Base-by-base conservation (phyloP, 2,329 filamentous ascomycete species). In the Trematosphaeria pertusa region DNA sequence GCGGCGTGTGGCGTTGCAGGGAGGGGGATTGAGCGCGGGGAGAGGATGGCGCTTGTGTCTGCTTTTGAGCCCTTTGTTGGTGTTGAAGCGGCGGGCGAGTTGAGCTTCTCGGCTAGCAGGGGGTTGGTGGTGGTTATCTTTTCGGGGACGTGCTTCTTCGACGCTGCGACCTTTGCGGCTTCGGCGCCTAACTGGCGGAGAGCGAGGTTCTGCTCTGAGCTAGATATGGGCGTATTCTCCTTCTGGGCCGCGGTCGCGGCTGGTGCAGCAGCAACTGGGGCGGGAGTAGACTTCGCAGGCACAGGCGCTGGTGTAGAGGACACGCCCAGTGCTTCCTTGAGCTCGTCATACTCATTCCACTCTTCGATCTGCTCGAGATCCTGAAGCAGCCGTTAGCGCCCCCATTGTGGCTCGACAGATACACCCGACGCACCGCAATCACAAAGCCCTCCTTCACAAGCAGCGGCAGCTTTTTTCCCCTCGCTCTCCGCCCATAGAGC, bases 261-360 rank as follows among this genome's bases (percentile, higher is more conserved):
- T 26, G 50, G 24, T 7, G 54, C 52, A 7, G 59, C 34, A 41
- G 36, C 45, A 34, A 42, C 31, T 36, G 28, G 30, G 39, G 49
- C 12, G 37, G 44, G 42, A 44, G 57, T 43, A 24, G 63, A 57
- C 34, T 64, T 65, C 44, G 70, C 48, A 58, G 68, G 53, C 59
- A 62, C 69, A 15, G 63, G 64, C 50, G 71, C 59, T 33, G 67
- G 60, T 18, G 57, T 52, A 8, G 57, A 43, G 22, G 61, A 62
- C n/a, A 65, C 56, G n/a, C 79, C 79, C 61, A 97, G 85, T 62
- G 93, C 88, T 73, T 93, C 85, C 72, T 91, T 91, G 52, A 99
- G 83, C 75, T 97, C 93, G 73, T 91, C 91, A 73, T 95, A 97
- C 72, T 99, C 94, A 77, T 99, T 99, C 94, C 93, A 97, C 70